Evolutionary conservation across 257 asterid genomes (phyloP), one percentile per base, ranked within the genome.

Genomic region (Euphrasia confusa): DNA sequence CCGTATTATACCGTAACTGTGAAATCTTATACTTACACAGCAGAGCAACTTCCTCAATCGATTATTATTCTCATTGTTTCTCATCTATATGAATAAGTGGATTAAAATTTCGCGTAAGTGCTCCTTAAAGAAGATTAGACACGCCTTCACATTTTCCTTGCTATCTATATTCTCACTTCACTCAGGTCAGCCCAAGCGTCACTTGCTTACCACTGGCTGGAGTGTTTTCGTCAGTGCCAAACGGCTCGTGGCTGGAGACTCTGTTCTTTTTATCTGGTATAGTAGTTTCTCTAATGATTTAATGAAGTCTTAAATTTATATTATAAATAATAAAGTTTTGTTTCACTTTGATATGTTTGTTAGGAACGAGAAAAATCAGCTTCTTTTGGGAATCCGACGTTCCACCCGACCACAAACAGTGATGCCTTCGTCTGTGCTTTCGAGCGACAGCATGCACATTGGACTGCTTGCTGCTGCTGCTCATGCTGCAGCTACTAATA

Each of bases 391-490:
- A 32, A 91, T 91, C 69, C 88, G 98, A 15, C 95, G 95, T 60
- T 95, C 97, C 58, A 75, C 75, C 64, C 80, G 97, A 45, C 98
- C 98, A 50, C 98, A 91, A 77, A 88, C 96, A 54, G 89, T 91
- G 78, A 91, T 91, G 98, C 98, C 98, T 17, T 88, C 98, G 3
- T 91, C 98, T 50, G 98, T 91, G 70, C 87, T 91, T 58, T 91
- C 98, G 53, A 88, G 96, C 72, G 98, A 91, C 77, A 91, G 98
- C 73, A 91, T 91, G 98, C 98, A 91, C 80, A 91, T 91, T 55
- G 98, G 98, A 68, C 79, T 91, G 64, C 95, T 91, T 45, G 98
- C 98, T 66, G 98, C 98, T 7, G 98, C 98, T 68, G 98, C 98
- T 77, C 98, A 91, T 74, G 98, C 98, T 68, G 96, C 98, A 54